Conservation (phyloP, 2,329 filamentous ascomycete species). For the Ophiostoma novo-ulmi region DNA sequence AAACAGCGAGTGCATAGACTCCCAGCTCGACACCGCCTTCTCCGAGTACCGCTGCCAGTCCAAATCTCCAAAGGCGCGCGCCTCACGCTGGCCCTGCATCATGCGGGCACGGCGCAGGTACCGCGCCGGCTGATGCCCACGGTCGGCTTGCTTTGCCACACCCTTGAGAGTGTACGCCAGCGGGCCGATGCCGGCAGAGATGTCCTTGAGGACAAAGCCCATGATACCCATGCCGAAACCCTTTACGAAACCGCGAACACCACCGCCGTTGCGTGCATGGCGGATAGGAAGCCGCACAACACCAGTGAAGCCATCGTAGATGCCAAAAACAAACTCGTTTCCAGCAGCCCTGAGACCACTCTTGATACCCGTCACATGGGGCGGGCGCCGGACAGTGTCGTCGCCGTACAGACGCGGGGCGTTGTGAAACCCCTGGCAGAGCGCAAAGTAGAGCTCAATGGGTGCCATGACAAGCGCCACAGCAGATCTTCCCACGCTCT, state of each 20-base stretch:
- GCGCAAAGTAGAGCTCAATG: conserved; percentile 54
- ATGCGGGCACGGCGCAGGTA: conserved; percentile 55
- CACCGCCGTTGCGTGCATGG: conserved; percentile 51
- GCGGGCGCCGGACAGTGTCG: conserved; percentile 59
- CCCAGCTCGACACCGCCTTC: conserved; percentile 40
- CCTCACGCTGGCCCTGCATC: conserved; percentile 50
- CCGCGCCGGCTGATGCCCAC: conserved; percentile 48
- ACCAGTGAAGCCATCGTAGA: conserved; percentile 62
- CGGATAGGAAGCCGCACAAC: conserved; percentile 55
- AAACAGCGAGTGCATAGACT: conserved; percentile 40
- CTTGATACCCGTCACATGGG: conserved; percentile 58
- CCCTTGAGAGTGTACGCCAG: conserved; percentile 61
- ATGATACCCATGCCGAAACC: conserved; percentile 60
- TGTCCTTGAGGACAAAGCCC: conserved; percentile 60
- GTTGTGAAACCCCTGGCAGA: conserved; percentile 67
- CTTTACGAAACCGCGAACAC: conserved; percentile 40
- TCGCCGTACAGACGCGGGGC: conserved; percentile 66
- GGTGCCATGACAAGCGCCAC: conserved; percentile 52
- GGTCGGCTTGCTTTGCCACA: conserved; percentile 54
- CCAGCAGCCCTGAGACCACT: conserved; percentile 59
- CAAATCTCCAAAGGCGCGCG: conserved; percentile 33
- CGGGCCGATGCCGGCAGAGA: conserved; percentile 56
- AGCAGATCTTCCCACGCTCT: conserved; percentile 48
- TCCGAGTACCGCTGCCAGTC: conserved; percentile 33
- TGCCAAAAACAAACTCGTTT: conserved; percentile 56